Conservation (phyloP, 805 yeast species). For the Pichia insulana region DNA sequence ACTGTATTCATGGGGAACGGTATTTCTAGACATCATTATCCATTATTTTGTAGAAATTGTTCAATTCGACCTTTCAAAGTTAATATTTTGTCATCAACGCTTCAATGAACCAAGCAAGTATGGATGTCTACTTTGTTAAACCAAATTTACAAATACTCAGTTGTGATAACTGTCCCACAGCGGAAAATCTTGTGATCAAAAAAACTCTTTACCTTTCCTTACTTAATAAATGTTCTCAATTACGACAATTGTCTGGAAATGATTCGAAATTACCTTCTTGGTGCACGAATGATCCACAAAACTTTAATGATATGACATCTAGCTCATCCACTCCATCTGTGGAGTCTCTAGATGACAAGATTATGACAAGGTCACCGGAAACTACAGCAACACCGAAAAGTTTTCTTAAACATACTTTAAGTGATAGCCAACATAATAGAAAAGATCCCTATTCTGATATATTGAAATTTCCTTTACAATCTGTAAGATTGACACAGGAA, state of each 20-base stretch:
- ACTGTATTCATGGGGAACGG: too few species aligned
- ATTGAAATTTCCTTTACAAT: constrained; percentile 5
- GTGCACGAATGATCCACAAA: neutral
- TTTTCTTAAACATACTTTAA: too few species aligned
- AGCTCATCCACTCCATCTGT: neutral
- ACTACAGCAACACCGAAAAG: too few species aligned
- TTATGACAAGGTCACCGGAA: too few species aligned
- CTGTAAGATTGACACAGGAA: constrained; percentile 5
- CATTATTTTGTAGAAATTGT: too few species aligned
- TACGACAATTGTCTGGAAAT: neutral
- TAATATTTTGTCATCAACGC: too few species aligned
- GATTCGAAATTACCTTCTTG: neutral
- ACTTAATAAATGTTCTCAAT: constrained; percentile 9
- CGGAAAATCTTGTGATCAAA: constrained; percentile 13
- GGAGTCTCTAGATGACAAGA: too few species aligned
- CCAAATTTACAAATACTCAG: constrained; percentile 25
- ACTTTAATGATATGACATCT: neutral
- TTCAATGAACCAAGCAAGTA: too few species aligned
- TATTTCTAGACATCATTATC: too few species aligned
- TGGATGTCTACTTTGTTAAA: constrained; percentile 25
- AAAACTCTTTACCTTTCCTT: constrained; percentile 15
- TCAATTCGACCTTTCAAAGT: too few species aligned
- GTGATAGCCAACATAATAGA: neutral
- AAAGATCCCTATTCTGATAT: neutral
- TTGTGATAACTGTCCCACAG: constrained; percentile 20